A percentile compares a stretch with the other conserved stretches of the same genome.
These are phyloP conservation scores for Ajuga chamaepitys DNA, from an alignment of 257 asterid genomes.

Conservation along the genomic window DNA sequence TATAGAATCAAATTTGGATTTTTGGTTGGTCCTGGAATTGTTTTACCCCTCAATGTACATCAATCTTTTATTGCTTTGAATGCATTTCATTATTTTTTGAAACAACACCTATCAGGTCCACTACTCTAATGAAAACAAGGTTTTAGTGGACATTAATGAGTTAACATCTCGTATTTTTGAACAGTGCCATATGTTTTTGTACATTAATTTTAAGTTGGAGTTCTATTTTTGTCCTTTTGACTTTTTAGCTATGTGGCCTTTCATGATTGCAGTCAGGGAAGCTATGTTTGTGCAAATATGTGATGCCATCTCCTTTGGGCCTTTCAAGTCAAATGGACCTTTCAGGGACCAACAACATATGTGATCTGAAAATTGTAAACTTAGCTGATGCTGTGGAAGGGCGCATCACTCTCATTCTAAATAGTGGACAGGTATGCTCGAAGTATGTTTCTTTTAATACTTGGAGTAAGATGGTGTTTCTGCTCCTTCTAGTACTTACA, in stretches of 20 bases:
- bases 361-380: constrained; percentile 51
- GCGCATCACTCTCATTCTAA: constrained; percentile 52
- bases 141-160: too few species aligned
- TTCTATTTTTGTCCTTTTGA: constrained; percentile 16
- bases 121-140: constrained; percentile 5
- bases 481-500: not conserved
- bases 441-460: not conserved
- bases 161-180: not conserved
- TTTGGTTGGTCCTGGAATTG: not conserved
- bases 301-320: constrained; percentile 46
- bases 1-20: not conserved
- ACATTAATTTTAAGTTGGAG: not conserved
- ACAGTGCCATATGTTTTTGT: not conserved
- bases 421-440: constrained; percentile 59
- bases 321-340: constrained; percentile 21
- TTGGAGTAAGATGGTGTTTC: constrained; percentile 3
- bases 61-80: not conserved
- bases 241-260: constrained; percentile 10
- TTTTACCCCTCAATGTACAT: not conserved
- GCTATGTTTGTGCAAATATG: constrained; percentile 78
- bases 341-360: constrained; percentile 22
- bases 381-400: constrained; percentile 89
- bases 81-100: not conserved
- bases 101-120: not conserved
- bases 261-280: constrained; percentile 67